Evolutionary conservation across 805 yeast species (phyloP).

Genomic region (Brettanomyces bruxellensis): DNA sequence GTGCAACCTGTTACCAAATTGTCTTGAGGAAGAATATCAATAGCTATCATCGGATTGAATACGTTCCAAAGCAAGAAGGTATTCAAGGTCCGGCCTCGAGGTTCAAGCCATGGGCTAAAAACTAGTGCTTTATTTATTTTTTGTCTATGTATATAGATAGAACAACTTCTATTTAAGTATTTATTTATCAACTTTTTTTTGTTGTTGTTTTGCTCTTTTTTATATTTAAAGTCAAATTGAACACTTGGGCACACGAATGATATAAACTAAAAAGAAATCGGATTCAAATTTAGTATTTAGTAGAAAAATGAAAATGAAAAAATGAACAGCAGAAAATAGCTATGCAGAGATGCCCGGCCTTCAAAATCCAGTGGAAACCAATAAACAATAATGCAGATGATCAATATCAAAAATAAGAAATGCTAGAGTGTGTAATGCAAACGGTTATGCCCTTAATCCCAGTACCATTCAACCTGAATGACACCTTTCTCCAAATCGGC

Average conservation of each 20-base stretch:
- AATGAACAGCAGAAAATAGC: background rate
- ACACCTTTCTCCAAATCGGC: conserved; percentile 40
- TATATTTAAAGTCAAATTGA: no score
- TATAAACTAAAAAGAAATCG: no score
- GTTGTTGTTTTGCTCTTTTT: no score
- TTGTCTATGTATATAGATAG: no score
- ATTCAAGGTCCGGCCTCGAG: conserved; percentile 48
- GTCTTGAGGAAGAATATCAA: conserved; percentile 85
- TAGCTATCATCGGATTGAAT: conserved; percentile 74
- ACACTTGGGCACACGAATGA: no score
- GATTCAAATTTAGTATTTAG: background rate
- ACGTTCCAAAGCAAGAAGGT: conserved; percentile 72
- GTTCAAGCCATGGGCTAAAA: conserved; percentile 51
- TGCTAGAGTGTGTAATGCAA: no score
- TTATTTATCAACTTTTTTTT: no score
- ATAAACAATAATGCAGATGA: no score
- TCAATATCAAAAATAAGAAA: no score
- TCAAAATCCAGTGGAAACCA: background rate
- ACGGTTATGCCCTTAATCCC: conserved; percentile 13
- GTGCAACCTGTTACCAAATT: conserved; percentile 87
- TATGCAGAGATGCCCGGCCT: background rate
- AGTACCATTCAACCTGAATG: conserved; percentile 38
- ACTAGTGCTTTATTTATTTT: conserved; percentile 1
- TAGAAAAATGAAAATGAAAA: background rate
- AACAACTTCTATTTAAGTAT: no score